These are phyloP conservation scores for Apiotrichum veenhuisii DNA, from an alignment of 1,284 basidiomycete species.

Conservation along the genomic window DNA sequence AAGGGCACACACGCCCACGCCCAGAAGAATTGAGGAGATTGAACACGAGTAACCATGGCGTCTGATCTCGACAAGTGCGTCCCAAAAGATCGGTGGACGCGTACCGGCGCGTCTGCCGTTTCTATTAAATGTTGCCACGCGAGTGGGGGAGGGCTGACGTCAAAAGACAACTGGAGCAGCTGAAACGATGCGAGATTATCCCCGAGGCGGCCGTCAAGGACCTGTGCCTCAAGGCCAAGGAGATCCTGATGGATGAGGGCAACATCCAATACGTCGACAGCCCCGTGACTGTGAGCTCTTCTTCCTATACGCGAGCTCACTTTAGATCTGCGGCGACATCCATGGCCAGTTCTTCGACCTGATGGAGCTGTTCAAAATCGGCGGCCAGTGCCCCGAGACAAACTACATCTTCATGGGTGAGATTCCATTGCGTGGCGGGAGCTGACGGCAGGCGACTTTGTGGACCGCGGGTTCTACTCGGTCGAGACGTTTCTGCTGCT, in stretches of 20 bases:
- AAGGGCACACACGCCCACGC: too few relatives aligned
- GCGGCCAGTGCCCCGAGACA: constrained; percentile 90
- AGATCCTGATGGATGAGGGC: constrained; percentile 94
- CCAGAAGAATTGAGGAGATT: too few relatives aligned
- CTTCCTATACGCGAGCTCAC: constrained; percentile 1
- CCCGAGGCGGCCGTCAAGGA: constrained; percentile 89
- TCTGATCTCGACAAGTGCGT: constrained; percentile 43
- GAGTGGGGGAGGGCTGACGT: too few relatives aligned
- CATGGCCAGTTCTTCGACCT: constrained; percentile 98
- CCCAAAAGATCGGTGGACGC: too few relatives aligned
- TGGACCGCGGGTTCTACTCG: constrained; percentile 94
- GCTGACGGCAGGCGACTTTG: constrained; percentile 69
- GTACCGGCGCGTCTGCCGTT: too few relatives aligned
- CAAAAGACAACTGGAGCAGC: constrained; percentile 73
- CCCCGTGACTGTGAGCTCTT: constrained; percentile 76
- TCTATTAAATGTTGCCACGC: too few relatives aligned
- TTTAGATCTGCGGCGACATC: constrained; percentile 94
- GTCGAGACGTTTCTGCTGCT: constrained; percentile 96
- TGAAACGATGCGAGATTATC: constrained; percentile 85
- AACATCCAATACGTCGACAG: constrained; percentile 96
- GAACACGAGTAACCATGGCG: constrained; percentile 32
- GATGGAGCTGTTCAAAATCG: constrained; percentile 93
- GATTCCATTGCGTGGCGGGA: constrained; percentile 33
- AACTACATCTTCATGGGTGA: constrained; percentile 98
- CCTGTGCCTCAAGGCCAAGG: constrained; percentile 89